These are phyloP conservation scores for Pascua sp. DNA, from an alignment of 1,284 basidiomycete species.

Conservation along the genomic window DNA sequence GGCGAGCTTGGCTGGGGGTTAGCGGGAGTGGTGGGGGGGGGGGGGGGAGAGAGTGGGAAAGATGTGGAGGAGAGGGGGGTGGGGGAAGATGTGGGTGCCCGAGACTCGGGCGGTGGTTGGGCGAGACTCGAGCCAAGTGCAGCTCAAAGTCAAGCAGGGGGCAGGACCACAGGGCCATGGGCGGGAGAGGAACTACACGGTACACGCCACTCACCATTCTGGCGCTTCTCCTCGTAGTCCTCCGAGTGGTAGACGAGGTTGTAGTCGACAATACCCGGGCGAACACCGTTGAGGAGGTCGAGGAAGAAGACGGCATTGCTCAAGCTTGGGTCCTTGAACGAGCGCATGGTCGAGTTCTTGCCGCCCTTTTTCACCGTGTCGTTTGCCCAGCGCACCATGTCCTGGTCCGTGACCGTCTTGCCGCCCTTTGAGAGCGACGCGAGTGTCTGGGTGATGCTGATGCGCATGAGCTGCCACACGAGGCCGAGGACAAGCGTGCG, in stretches of 20 bases:
- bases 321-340: constrained; percentile 91
- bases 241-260: constrained; percentile 60
- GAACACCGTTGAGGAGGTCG: constrained; percentile 83
- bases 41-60: too few species aligned
- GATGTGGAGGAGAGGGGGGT: constrained; percentile 1
- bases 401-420: constrained; percentile 79
- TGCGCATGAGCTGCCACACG: constrained; percentile 95
- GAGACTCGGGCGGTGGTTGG: too few species aligned
- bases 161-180: too few species aligned
- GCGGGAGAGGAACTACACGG: too few species aligned
- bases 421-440: constrained; percentile 68
- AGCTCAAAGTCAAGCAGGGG: too few species aligned
- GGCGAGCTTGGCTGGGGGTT: constrained; percentile 74
- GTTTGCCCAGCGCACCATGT: constrained; percentile 97
- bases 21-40: not conserved
- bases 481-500: constrained; percentile 91
- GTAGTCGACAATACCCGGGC: constrained; percentile 94
- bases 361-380: constrained; percentile 73
- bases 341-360: constrained; percentile 67
- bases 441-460: constrained; percentile 87
- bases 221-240: constrained; percentile 73
- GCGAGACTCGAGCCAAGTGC: too few species aligned
- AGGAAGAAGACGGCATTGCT: constrained; percentile 91
- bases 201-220: constrained; percentile 70
- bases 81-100: too few species aligned